Percentiles rank a stretch among this genome's conserved stretches.
Conservation (phyloP, 1,284 basidiomycete genomes). For the Naganishia liquefaciens region DNA sequence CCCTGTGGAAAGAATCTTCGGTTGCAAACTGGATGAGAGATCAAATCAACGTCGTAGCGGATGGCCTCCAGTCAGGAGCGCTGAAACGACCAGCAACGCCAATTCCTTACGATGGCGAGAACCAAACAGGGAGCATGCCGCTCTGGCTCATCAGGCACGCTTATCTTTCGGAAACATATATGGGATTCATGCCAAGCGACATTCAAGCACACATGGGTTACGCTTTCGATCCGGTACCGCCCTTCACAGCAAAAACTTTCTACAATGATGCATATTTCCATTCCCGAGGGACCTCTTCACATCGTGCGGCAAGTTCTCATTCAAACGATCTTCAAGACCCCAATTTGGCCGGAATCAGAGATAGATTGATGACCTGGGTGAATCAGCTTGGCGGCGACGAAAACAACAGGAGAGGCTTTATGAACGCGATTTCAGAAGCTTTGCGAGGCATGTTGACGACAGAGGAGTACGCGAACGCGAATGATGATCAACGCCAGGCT, state of each 20-base stretch:
- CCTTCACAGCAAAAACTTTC: conserved; percentile 59
- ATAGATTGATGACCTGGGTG: conserved; percentile 27
- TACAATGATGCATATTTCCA: conserved; percentile 74
- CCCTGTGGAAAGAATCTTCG: conserved; percentile 75
- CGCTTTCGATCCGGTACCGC: conserved; percentile 79
- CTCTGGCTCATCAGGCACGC: conserved; percentile 34
- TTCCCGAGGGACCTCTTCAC: conserved; percentile 9
- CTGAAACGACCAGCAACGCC: conserved; percentile 51
- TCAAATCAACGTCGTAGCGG: conserved; percentile 49
- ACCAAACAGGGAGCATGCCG: conserved; percentile 26
- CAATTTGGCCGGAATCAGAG: conserved; percentile 19
- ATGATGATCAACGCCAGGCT: conserved; percentile 5
- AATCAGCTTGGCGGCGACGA: conserved; percentile 26
- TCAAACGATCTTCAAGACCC: conserved; percentile 17
- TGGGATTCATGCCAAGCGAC: conserved; percentile 68
- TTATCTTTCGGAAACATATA: conserved; percentile 39
- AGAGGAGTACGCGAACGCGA: conserved; percentile 26
- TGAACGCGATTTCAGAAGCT: conserved; percentile 23
- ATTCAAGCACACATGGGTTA: conserved; percentile 58
- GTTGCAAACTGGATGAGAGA: conserved; percentile 69
- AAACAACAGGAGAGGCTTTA: conserved; percentile 19
- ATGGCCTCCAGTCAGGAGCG: conserved; percentile 40
- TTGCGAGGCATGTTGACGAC: conserved; percentile 26
- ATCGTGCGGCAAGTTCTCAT: conserved; percentile 2
- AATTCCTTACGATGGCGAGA: conserved; percentile 55